Percentiles rank a stretch among this genome's conserved stretches.
Evolutionary conservation across 345 rosid species (phyloP).

Genomic region (Eucalyptus brandiana): DNA sequence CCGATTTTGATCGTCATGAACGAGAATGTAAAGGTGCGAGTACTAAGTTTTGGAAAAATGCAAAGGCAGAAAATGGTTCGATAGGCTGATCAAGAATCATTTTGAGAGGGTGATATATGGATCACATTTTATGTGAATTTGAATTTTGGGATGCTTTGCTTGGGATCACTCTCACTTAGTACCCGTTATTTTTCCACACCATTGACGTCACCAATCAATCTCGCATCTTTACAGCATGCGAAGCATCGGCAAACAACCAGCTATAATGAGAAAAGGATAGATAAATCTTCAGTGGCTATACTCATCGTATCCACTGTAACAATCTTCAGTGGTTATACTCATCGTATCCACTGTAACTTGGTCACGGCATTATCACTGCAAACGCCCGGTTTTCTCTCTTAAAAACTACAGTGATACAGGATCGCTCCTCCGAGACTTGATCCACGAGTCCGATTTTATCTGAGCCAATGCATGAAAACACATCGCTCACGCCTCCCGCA

Average conservation of each 20-base stretch:
- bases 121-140: background rate
- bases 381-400: background rate
- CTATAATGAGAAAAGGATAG: background rate
- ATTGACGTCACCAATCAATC: rapidly evolving
- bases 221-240: background rate
- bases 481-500: background rate
- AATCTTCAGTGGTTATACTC: background rate
- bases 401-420: background rate
- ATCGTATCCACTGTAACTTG: background rate
- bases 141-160: background rate
- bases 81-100: background rate
- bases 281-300: background rate
- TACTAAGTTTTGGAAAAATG: background rate
- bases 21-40: rapidly evolving
- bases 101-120: background rate
- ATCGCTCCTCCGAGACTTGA: background rate
- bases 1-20: background rate
- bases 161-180: background rate
- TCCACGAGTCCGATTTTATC: background rate
- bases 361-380: background rate
- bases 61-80: background rate
- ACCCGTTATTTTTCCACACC: background rate
- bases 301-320: background rate
- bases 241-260: background rate
- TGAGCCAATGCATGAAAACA: background rate